Conservation (phyloP, 352 stramenopile genomes). For the Phytopythium delawarense region DNA sequence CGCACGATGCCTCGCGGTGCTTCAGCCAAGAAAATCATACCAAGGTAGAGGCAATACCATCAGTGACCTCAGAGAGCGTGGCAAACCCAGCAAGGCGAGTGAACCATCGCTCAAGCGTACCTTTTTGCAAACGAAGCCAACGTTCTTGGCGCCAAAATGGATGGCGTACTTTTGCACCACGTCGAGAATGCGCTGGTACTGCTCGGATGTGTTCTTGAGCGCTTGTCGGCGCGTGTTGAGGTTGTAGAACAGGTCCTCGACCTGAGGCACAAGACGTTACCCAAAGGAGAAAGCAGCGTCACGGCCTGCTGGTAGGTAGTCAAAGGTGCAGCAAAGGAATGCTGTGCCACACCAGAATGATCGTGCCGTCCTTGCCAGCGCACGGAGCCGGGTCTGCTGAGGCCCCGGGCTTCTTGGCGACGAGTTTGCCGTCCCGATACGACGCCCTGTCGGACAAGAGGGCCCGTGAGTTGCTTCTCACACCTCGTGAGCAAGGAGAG, state of each 20-base stretch:
- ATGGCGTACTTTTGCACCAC: constrained; percentile 97
- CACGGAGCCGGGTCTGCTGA: constrained; percentile 63
- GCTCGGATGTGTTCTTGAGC: constrained; percentile 91
- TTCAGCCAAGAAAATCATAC: constrained; percentile 11
- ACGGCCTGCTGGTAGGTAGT: background rate
- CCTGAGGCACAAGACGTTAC: constrained; percentile 22
- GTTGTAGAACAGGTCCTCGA: constrained; percentile 99
- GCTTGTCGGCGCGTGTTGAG: constrained; percentile 91
- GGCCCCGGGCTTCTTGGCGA: constrained; percentile 64
- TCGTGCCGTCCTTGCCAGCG: constrained; percentile 76
- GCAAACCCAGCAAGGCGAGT: background rate
- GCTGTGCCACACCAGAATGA: constrained; percentile 47
- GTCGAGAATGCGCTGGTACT: constrained; percentile 93
- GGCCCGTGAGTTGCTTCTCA: background rate
- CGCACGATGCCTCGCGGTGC: constrained; percentile 73
- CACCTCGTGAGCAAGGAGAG: background rate
- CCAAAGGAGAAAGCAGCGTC: background rate
- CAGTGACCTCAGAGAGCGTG: background rate
- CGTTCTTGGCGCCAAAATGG: constrained; percentile 83
- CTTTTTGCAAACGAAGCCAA: constrained; percentile 97
- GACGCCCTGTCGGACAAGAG: constrained; percentile 49
- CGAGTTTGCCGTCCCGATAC: constrained; percentile 90
- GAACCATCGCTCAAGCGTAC: constrained; percentile 8
- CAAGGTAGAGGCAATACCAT: background rate
- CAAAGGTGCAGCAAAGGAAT: background rate